phyloP scores from a whole-genome alignment of 2,329 filamentous ascomycete species.

The Neofusicoccum sp. region DNA sequence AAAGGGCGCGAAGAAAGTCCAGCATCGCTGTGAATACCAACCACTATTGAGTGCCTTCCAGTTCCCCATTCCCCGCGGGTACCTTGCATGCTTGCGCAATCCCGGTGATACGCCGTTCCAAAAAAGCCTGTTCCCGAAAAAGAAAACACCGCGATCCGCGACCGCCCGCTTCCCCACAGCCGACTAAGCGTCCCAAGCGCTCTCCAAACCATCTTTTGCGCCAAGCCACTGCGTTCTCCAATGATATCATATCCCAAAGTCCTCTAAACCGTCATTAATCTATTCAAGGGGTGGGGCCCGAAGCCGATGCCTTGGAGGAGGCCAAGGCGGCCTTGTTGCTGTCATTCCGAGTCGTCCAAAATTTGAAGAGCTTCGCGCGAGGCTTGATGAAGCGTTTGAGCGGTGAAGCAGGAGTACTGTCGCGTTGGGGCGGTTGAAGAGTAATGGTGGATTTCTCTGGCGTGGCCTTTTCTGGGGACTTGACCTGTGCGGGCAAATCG shows the following conservation, averaged over 20 bases:
- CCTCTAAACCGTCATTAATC: constrained; percentile 7
- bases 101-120: not conserved
- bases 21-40: not conserved
- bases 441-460: not conserved
- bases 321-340: constrained; percentile 9
- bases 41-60: not conserved
- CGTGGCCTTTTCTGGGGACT: not conserved
- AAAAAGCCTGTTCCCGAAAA: constrained; percentile 3
- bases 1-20: constrained; percentile 11
- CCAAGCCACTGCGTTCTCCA: not conserved
- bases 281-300: constrained; percentile 5
- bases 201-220: not conserved
- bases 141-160: constrained; percentile 2
- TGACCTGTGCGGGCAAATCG: constrained; percentile 10
- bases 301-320: constrained; percentile 11
- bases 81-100: constrained; percentile 22
- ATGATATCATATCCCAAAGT: constrained; percentile 20
- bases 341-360: constrained; percentile 33
- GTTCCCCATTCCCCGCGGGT: constrained; percentile 2
- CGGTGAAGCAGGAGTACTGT: not conserved
- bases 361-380: constrained; percentile 41
- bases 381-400: constrained; percentile 28
- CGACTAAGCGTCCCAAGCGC: constrained; percentile 12
- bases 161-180: not conserved
- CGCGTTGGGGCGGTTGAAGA: not conserved